Base-by-base conservation (phyloP, 2,329 filamentous ascomycete genomes). In the Colletotrichum chlorophyti region DNA sequence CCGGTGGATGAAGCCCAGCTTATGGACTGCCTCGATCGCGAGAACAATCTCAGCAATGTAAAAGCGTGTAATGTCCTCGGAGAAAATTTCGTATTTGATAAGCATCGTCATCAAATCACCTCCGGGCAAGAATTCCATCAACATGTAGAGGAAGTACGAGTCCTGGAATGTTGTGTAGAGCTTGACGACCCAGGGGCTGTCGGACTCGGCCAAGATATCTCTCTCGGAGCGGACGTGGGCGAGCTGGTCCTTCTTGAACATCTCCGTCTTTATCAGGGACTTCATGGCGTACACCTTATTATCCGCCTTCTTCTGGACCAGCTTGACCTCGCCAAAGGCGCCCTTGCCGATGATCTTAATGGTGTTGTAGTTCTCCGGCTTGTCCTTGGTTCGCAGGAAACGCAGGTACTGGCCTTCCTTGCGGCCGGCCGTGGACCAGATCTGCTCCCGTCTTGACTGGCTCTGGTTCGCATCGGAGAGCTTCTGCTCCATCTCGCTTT, bases 51-150 rank as follows among this genome's bases (percentile, higher is more conserved):
- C 94, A 21, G 95, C 95, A 86, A 99, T 99, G 77, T 99, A 99
- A 77, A 99, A 99, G 15, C 95, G 88, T 26, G 95, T 99, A 65
- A 99, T 98, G 66, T 99, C 95, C 74, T 98, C 94, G 0, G 93
- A 96, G 75, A 99, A 99, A 73, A 99, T 97, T 74, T 99, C 95
- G 71, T 99, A 99, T 83, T 98, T 99, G 80, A 99, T 99, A 66
- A 99, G 83, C 95, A 99, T 99, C 4, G 95, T 99, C 95, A 99
- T 99, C 73, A 99, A 76, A 79, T 99, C 95, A 74, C 95, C 95
- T 74, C 95, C 95, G 7, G 95, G 95, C 74, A 99, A 84, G 77
- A 98, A 99, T 77, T 99, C 95, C 95, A 99, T 99, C 61, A 99
- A 83, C 89, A 99, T 95, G 80, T 99, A 99, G 31, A 99, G 81